Evolutionary conservation across 805 yeast species (phyloP), one percentile per base, ranked within the genome.

Genomic region (Blastobotrys robertii): DNA sequence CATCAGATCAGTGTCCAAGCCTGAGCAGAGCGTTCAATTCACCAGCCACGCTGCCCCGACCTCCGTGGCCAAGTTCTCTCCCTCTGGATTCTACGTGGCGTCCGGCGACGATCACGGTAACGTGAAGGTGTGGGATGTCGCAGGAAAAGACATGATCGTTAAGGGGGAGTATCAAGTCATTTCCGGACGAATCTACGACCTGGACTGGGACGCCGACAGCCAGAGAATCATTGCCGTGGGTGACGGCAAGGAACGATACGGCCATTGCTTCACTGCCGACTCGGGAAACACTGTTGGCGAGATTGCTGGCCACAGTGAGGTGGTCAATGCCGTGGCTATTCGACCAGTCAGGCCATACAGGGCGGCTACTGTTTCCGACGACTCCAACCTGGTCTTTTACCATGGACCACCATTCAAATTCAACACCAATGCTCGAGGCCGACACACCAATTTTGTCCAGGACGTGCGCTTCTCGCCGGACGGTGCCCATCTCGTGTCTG

Each of bases 221-320:
- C 69, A 78, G 47, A 74, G 98, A 52, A 67, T 92, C 41, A 84
- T 92, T 57, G 95, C 95, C 1, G 97, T 88, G 8, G 98, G 98
- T 43, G 81, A 84, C 52, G 98, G 97, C 39, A 81, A 81, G 51
- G 96, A 87, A 53, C 74, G 83, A 47, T 88, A 76, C 57, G 98
- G 97, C 5, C 95, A 83, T 52, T 87, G 94, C 50, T 85, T 90
- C 60, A 77, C 95, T 6, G 83, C 82, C 74, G 99, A 92, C 58
- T 75, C 95, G 1, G 98, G 98, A 47, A 92, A 92, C 63, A 77
- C 96, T n/a, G 79, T 92, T 36, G 99, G 98, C 43, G 97, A 92
- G 58, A 81, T 90, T 54, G 79, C 87, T 39, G 98, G 98, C 16
- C 98, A 92, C 59, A 73, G 90, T 12, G 79, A 85, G 19, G 76